phyloP scores from a whole-genome alignment of 1,284 basidiomycete genomes.

The Cryptococcus neoformans region DNA sequence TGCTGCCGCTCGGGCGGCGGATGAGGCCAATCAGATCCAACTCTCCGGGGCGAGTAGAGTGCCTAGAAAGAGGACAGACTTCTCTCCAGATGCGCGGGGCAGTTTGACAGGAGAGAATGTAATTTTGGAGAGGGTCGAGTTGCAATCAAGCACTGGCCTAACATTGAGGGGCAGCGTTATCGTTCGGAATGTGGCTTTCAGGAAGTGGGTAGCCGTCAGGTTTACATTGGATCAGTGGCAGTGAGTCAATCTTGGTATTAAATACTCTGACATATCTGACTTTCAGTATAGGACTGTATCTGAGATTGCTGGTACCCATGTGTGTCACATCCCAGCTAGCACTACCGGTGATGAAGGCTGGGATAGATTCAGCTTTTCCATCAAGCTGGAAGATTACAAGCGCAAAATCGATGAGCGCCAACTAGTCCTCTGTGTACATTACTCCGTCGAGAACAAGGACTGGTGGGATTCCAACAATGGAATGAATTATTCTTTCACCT shows the following conservation, averaged over 20 bases:
- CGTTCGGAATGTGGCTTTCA: slow-evolving; percentile 55
- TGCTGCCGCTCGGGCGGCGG: slow-evolving; percentile 29
- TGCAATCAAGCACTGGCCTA: slow-evolving; percentile 32
- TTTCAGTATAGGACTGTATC: slow-evolving; percentile 49
- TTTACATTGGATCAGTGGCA: slow-evolving; percentile 59
- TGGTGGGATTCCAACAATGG: slow-evolving; percentile 54
- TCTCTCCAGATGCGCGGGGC: slow-evolving; percentile 40
- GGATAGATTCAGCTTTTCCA: slow-evolving; percentile 54
- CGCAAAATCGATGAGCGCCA: slow-evolving; percentile 62
- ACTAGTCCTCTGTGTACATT: slow-evolving; percentile 65
- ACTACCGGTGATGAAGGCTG: slow-evolving; percentile 49
- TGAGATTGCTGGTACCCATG: slow-evolving; percentile 52
- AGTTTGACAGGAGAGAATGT: slow-evolving; percentile 39
- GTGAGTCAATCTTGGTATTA: slow-evolving; percentile 26
- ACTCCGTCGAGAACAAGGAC: slow-evolving; percentile 51
- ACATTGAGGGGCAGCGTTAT: slow-evolving; percentile 51
- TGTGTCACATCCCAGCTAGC: slow-evolving; percentile 46
- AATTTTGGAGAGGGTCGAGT: slow-evolving; percentile 44
- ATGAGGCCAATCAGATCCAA: slow-evolving; percentile 28
- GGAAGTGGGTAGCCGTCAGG: slow-evolving; percentile 55
- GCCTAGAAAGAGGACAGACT: slow-evolving; percentile 46
- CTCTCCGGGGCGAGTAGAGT: slow-evolving; percentile 37
- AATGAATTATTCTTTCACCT: slow-evolving; percentile 51
- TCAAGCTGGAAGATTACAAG: slow-evolving; percentile 72
- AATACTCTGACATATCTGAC: slow-evolving; percentile 9